phyloP scores from a whole-genome alignment of 1,139 yeast genomes.

The Protomyces macrosporus region DNA sequence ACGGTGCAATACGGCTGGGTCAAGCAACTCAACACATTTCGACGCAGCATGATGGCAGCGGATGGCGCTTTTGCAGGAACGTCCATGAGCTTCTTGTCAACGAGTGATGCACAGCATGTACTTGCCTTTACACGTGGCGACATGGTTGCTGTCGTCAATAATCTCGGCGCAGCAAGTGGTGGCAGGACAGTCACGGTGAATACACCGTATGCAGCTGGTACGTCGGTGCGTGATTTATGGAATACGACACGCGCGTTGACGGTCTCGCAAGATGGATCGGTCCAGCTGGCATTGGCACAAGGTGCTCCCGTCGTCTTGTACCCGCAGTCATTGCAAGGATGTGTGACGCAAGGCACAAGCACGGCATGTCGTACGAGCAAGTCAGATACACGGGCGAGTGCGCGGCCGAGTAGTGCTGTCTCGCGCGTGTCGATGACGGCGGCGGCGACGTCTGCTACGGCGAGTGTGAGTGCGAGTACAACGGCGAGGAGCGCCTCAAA shows the following conservation, averaged over 20 bases:
- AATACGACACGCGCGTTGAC: background rate
- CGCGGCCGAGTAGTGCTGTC: too few species aligned
- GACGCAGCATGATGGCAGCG: conserved; percentile 3
- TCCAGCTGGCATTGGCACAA: too few species aligned
- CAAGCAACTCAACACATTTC: conserved; percentile 2
- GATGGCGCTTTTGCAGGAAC: background rate
- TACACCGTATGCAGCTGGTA: background rate
- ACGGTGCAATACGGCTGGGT: conserved; percentile 9
- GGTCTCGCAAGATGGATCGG: too few species aligned
- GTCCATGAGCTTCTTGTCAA: background rate
- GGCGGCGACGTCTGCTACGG: too few species aligned
- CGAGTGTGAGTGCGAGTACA: too few species aligned
- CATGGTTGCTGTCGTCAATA: background rate
- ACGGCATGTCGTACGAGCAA: too few species aligned
- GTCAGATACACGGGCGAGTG: too few species aligned
- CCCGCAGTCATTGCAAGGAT: too few species aligned
- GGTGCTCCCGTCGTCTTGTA: too few species aligned
- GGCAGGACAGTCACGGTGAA: background rate
- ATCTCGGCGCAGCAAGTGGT: background rate
- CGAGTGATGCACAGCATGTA: background rate
- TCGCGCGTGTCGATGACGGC: too few species aligned
- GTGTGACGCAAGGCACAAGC: too few species aligned
- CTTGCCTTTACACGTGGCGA: background rate
- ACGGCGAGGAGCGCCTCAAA: too few species aligned
- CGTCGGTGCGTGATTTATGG: background rate